Conservation (phyloP, 306 rosid species). For the Benincasa hispida region DNA sequence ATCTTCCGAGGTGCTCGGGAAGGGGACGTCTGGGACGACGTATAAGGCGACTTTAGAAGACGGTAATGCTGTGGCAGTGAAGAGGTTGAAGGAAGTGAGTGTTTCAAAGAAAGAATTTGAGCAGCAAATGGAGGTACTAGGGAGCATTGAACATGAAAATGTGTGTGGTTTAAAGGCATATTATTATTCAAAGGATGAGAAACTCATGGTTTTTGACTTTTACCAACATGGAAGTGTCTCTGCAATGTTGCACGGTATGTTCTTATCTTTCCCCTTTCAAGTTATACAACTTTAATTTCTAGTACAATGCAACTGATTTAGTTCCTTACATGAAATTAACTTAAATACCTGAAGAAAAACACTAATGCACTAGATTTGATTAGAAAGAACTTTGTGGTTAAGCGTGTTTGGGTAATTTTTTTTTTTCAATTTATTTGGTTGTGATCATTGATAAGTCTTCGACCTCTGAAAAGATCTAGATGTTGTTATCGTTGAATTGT, state of each 20-base stretch:
- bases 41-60: slow-evolving; percentile 90
- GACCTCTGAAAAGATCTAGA: too few relatives aligned
- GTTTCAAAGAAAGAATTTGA: slow-evolving; percentile 72
- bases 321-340: too few relatives aligned
- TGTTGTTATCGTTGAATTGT: too few relatives aligned
- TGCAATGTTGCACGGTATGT: slow-evolving; percentile 64
- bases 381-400: too few relatives aligned
- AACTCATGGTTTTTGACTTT: slow-evolving; percentile 67
- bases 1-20: slow-evolving; percentile 94
- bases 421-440: too few relatives aligned
- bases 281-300: background rate
- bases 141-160: slow-evolving; percentile 65
- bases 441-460: too few relatives aligned
- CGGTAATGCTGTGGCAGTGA: slow-evolving; percentile 61
- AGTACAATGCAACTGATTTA: too few relatives aligned
- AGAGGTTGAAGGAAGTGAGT: slow-evolving; percentile 72
- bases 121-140: slow-evolving; percentile 73
- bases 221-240: slow-evolving; percentile 64
- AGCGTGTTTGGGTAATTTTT: too few relatives aligned
- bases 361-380: too few relatives aligned
- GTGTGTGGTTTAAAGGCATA: slow-evolving; percentile 66
- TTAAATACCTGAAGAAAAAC: too few relatives aligned
- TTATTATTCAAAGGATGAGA: slow-evolving; percentile 88
- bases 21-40: slow-evolving; percentile 71
- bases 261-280: background rate